phyloP scores from a whole-genome alignment of 2,329 filamentous ascomycete genomes.

The Calonectria pteridis region DNA sequence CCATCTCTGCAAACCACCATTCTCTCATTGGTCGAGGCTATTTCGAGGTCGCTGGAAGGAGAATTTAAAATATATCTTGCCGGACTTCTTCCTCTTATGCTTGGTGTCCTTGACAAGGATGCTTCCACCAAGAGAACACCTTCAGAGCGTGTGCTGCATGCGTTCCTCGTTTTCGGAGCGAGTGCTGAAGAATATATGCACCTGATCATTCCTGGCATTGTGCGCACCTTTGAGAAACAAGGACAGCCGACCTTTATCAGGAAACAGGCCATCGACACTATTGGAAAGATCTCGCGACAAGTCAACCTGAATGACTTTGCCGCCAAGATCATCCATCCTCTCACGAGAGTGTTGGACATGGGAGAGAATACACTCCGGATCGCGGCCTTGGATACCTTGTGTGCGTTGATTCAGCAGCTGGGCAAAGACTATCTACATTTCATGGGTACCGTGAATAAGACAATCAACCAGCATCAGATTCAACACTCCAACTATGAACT shows the following conservation, averaged over 20 bases:
- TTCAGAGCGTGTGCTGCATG: slow-evolving; percentile 92
- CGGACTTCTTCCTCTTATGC: slow-evolving; percentile 89
- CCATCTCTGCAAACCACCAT: slow-evolving; percentile 90
- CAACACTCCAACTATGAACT: slow-evolving; percentile 93
- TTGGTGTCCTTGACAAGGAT: slow-evolving; percentile 92
- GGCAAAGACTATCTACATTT: slow-evolving; percentile 97
- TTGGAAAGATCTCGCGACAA: slow-evolving; percentile 93
- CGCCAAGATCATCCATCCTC: slow-evolving; percentile 93
- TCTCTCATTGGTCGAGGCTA: slow-evolving; percentile 90
- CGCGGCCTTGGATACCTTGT: slow-evolving; percentile 92
- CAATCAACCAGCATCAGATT: slow-evolving; percentile 82
- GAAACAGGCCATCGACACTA: slow-evolving; percentile 92
- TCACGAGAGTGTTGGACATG: slow-evolving; percentile 83
- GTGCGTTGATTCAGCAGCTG: slow-evolving; percentile 94
- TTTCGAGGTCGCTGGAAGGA: slow-evolving; percentile 92
- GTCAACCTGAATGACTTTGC: slow-evolving; percentile 98
- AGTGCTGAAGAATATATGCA: slow-evolving; percentile 99
- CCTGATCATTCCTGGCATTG: slow-evolving; percentile 94
- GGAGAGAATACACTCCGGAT: slow-evolving; percentile 80
- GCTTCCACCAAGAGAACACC: slow-evolving; percentile 79
- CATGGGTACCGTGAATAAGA: slow-evolving; percentile 92
- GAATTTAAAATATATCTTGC: slow-evolving; percentile 98
- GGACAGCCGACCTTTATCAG: slow-evolving; percentile 83
- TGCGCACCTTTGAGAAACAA: slow-evolving; percentile 91
- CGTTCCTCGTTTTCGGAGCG: slow-evolving; percentile 94